Base-by-base conservation (phyloP, 2,329 filamentous ascomycete genomes). In the Curvularia sp. region DNA sequence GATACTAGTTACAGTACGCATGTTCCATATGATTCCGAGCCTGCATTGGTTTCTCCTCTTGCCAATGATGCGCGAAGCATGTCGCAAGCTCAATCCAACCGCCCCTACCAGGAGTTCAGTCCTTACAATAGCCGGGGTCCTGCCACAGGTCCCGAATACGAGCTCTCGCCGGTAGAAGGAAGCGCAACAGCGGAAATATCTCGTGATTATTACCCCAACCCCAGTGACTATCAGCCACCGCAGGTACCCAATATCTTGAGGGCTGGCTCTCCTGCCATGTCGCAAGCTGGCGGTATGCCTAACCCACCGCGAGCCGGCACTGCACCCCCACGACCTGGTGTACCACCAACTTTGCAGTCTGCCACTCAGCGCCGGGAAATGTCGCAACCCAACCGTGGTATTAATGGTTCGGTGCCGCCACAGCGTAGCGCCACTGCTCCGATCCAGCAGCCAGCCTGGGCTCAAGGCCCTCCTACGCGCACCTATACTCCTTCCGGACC, bases 311-410 rank as follows among this genome's bases (percentile, higher is more conserved):
- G 65, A 26, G 55, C 58, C 20, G 61, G 60, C 9, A 68, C 65
- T 18, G 67, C 64, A 4, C 74, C 74, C 4, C 74, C 73, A 18
- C 72, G 74, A 20, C 64, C 72, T 13, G 74, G 73, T 9, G 53
- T 76, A 5, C 74, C 75, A 12, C 63, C 73, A 7, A 61, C 68
- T 2, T 60, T 76, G n/a, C 74, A 75, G 49, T 73, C 74, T 1
- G 71, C 74, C 12, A 76, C 75, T n/a, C 75, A 75, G 58, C 69
- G 74, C 22, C 71, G 75, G 7, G 75, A 76, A 38, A 72, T 72
- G 12, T 71, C 72, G 7, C 69, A 76, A 15, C 72, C 75, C 10
- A 49, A 71, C 43, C 67, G 71, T 18, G 67, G 61, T 4, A 71
- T 71, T 62, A 68, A 60, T 22, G 62, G 61, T 12, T 67, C 67